Percentiles rank a stretch among this genome's conserved stretches.
Conservation (phyloP, 2,329 filamentous ascomycete species). For the Chrysoporthe austroafricana region DNA sequence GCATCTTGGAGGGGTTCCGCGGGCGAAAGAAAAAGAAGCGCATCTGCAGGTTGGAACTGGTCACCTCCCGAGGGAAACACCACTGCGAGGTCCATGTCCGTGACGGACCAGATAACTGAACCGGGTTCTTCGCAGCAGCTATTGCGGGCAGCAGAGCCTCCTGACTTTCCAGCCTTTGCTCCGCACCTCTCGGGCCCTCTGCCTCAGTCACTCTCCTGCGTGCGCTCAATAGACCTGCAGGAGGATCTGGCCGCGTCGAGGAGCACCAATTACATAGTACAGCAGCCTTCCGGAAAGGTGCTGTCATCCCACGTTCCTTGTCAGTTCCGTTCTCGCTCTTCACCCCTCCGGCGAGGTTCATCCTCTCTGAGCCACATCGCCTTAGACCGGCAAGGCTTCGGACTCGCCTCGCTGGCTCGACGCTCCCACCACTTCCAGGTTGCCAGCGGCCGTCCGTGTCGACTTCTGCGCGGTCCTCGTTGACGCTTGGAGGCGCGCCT, state of each 20-base stretch:
- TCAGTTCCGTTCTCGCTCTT: background rate
- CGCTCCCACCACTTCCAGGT: background rate
- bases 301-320: slow-evolving; percentile 5
- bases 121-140: slow-evolving; percentile 5
- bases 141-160: slow-evolving; percentile 6
- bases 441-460: background rate
- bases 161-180: background rate
- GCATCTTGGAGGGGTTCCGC: slow-evolving; percentile 28
- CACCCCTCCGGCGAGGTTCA: background rate
- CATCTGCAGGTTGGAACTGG: slow-evolving; percentile 43
- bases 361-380: slow-evolving; percentile 8
- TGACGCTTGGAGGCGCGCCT: background rate
- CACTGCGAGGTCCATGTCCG: slow-evolving; percentile 11
- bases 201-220: background rate
- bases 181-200: background rate
- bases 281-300: slow-evolving; percentile 14
- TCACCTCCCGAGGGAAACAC: slow-evolving; percentile 23
- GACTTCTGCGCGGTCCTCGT: background rate
- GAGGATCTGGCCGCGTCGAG: background rate
- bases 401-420: slow-evolving; percentile 1
- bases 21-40: slow-evolving; percentile 38
- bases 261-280: background rate
- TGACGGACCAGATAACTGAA: background rate
- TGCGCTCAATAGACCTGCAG: background rate
- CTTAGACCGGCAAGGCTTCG: slow-evolving; percentile 1